Base-by-base conservation (phyloP, 805 yeast genomes). In the Starmerella bombicola region DNA sequence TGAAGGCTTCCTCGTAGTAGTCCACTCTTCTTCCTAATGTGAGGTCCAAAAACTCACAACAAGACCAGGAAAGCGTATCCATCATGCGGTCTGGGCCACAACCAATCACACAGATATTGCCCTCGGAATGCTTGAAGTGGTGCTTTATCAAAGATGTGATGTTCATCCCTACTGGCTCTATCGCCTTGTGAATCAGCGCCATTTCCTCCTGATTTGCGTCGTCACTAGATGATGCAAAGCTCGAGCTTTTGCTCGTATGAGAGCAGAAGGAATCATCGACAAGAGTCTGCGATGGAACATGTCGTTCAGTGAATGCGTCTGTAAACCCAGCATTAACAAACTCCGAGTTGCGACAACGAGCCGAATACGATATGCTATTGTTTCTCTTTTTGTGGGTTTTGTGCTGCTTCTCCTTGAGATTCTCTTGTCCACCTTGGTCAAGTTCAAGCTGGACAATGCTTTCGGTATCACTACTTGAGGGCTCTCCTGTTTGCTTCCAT, bases 1-100 rank as follows among this genome's bases (percentile, higher is more conserved):
- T 66, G 60, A 79, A 84, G 36, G 78, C 67, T 54, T 80, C 86
- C 55, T 83, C 93, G 54, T 66, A 76, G 52, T 76, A 76, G 46
- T 78, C 86, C 16, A 80, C 70, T 33, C 63, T 45, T 6, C 80
- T 67, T 33, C 68, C 62, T 13, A 36, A 35, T 3, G 45, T 53
- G 1, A 35, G 25, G 17, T 47, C 50, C 30, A 47, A 30, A 30
- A 45, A 41, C 25, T 38, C 38, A 24, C 47, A 24, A 18, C 49
- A 50, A 3, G 50, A 25, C 44, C 46, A 38, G n/a, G 54, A 42
- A 5, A 52, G 37, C 8, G 47, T 46, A 36, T 53, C 57, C 46
- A 53, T 50, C 55, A 54, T 48, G 1, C 50, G 34, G 5, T 49
- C 48, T 1, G 57, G 56, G 3, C 57, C 57, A 24, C 57, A 54